Evolutionary conservation across 495 filamentous ascomycete genomes (phyloP).

Genomic region (Lepraria neglecta): DNA sequence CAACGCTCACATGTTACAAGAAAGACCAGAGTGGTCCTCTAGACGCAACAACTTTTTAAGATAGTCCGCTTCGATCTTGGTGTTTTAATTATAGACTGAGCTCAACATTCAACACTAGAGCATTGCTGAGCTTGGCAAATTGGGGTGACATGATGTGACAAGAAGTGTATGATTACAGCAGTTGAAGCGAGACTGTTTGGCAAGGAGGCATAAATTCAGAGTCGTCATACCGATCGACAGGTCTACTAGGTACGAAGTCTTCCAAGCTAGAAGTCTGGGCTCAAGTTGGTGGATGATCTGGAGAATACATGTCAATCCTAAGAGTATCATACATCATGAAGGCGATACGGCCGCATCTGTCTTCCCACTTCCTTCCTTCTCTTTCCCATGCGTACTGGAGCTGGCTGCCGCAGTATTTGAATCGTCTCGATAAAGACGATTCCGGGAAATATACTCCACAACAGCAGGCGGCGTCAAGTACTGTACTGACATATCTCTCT

Average conservation of each 20-base stretch:
- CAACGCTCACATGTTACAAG: too few relatives aligned
- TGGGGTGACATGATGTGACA: too few relatives aligned
- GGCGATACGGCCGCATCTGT: neutral
- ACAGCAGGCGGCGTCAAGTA: conserved; percentile 60
- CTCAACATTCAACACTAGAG: too few relatives aligned
- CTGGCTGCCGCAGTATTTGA: conserved; percentile 27
- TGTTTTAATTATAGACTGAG: neutral
- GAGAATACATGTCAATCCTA: neutral
- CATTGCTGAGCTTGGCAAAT: too few relatives aligned
- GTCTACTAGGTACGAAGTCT: too few relatives aligned
- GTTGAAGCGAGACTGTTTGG: too few relatives aligned
- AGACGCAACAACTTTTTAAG: neutral
- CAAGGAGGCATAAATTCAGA: neutral
- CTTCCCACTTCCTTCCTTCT: conserved; percentile 31
- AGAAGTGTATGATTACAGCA: too few relatives aligned
- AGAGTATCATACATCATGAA: neutral
- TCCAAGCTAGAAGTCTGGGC: too few relatives aligned
- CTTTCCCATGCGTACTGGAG: conserved; percentile 26
- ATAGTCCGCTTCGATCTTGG: neutral
- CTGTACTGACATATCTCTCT: conserved; percentile 71
- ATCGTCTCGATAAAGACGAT: conserved; percentile 67
- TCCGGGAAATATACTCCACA: conserved; percentile 67
- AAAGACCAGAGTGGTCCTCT: too few relatives aligned
- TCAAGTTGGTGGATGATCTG: neutral
- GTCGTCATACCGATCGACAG: too few relatives aligned